A percentile compares a stretch with the other conserved stretches of the same genome.
Evolutionary conservation across 768 basidiomycete species (phyloP).

Genomic region (Panaeolus cyanescens): DNA sequence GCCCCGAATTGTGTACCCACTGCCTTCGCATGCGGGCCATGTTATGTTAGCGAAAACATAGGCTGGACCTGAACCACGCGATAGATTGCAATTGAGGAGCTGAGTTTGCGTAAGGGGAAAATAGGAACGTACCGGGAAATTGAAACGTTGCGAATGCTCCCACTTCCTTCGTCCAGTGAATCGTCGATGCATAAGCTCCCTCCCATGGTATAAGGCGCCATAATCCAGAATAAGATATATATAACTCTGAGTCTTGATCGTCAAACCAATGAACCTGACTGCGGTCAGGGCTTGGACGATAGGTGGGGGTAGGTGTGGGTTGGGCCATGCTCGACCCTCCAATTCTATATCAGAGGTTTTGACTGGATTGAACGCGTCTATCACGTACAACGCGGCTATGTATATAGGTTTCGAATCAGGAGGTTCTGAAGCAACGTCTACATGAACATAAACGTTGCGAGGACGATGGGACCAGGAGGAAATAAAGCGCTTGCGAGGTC

Average conservation of each 20-base stretch:
- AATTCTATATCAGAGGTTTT: no score
- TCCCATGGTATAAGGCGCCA: not conserved
- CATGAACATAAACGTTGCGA: no score
- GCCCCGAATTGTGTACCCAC: not conserved
- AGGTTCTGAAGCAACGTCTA: no score
- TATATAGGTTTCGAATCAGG: no score
- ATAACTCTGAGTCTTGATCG: not conserved
- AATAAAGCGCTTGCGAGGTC: no score
- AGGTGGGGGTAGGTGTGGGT: no score
- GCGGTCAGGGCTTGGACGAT: not conserved
- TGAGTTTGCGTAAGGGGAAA: not conserved
- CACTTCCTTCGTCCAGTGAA: not conserved
- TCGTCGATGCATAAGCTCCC: not conserved
- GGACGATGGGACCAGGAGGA: no score
- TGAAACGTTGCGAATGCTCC: not conserved
- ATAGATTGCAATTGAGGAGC: not conserved
- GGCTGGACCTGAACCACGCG: not conserved
- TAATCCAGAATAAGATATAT: not conserved
- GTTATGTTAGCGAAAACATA: not conserved
- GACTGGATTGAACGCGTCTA: no score
- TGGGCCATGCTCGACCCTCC: not conserved
- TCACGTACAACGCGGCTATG: no score
- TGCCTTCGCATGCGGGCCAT: not conserved
- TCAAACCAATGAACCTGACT: not conserved
- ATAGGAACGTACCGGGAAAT: not conserved